phyloP scores from a whole-genome alignment of 257 asterid genomes.

The Coffea eugenioides region DNA sequence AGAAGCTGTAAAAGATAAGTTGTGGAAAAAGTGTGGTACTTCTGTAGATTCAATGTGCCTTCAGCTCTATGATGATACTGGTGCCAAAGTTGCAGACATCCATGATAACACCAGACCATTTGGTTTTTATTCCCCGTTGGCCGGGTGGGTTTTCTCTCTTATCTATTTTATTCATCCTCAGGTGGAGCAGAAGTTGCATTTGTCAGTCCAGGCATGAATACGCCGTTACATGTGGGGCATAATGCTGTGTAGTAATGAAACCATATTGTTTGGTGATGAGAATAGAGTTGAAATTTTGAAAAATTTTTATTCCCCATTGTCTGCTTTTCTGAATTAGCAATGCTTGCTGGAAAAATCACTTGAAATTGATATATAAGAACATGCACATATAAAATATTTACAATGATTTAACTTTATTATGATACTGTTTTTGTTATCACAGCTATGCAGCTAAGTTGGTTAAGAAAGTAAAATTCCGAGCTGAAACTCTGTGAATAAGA shows the following conservation, averaged over 20 bases:
- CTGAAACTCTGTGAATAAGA: no score
- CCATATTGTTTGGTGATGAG: not conserved
- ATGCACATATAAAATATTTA: no score
- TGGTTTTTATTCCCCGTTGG: slow-evolving; percentile 87
- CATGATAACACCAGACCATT: slow-evolving; percentile 58
- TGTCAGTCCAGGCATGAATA: not conserved
- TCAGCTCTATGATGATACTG: slow-evolving; percentile 80
- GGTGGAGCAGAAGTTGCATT: not conserved
- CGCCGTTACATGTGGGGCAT: not conserved
- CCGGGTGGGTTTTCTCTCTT: slow-evolving; percentile 51
- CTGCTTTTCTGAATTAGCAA: no score
- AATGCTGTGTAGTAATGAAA: no score
- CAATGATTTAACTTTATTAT: no score
- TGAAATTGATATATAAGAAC: no score
- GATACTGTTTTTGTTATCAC: no score
- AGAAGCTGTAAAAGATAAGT: slow-evolving; percentile 84
- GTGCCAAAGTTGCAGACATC: slow-evolving; percentile 60
- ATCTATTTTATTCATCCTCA: not conserved
- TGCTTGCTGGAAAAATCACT: no score
- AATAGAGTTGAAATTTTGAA: not conserved
- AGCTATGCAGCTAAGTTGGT: no score
- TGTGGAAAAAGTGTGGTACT: slow-evolving; percentile 94
- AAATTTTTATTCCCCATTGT: no score
- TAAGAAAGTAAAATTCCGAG: no score
- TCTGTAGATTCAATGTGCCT: slow-evolving; percentile 76